phyloP scores from a whole-genome alignment of 164 flowering plant species.

The Pachysandra terminalis region DNA sequence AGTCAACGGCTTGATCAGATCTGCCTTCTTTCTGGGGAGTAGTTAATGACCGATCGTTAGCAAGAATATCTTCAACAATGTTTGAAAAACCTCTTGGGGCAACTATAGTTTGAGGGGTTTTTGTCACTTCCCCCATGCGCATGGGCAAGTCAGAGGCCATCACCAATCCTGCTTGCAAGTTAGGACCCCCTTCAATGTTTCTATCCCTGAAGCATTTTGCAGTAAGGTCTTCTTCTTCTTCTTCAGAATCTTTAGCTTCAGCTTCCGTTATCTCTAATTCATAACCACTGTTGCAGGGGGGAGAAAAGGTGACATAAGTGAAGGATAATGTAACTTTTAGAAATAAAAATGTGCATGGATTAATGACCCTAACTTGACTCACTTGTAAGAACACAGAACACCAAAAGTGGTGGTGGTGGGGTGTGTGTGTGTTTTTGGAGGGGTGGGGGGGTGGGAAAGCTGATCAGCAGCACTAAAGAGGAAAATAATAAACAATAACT shows the following conservation, averaged over 20 bases:
- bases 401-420: too few species aligned
- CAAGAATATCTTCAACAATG: constrained; percentile 6
- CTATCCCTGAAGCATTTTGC: constrained; percentile 17
- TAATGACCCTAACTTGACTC: neutral
- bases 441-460: neutral
- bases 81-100: constrained; percentile 15
- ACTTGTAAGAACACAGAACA: neutral
- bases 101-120: constrained; percentile 12
- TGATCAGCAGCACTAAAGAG: too few species aligned
- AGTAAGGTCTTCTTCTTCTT: constrained; percentile 43
- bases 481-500: too few species aligned
- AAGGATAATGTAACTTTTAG: neutral
- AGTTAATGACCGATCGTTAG: constrained; percentile 7
- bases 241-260: constrained; percentile 94
- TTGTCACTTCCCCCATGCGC: constrained; percentile 20
- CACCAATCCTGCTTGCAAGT: constrained; percentile 18
- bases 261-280: constrained; percentile 82
- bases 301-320: neutral
- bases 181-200: constrained; percentile 24
- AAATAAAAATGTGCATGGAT: neutral
- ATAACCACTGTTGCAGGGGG: constrained; percentile 53
- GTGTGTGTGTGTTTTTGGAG: too few species aligned
- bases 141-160: constrained; percentile 20
- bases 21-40: constrained; percentile 22
- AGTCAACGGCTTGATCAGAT: constrained; percentile 15